Percentiles rank a stretch among this genome's conserved stretches.
Conservation (phyloP, 2,329 filamentous ascomycete species). For the Colletotrichum neosansevieriae region DNA sequence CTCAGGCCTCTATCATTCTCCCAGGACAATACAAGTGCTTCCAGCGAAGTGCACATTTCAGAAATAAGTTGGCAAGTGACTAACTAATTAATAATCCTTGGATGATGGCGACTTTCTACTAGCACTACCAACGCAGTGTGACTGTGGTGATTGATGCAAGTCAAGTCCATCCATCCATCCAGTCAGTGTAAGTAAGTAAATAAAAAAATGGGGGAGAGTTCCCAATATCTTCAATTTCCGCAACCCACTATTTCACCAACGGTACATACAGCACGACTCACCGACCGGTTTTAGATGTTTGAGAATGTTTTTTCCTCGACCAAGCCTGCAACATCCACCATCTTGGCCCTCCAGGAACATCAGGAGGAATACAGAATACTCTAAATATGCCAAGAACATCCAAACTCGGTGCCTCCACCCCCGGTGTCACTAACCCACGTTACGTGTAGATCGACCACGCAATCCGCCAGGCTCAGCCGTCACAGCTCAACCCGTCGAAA, state of each 20-base stretch:
- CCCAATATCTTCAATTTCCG: not conserved
- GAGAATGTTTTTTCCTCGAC: not conserved
- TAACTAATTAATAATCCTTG: too few species aligned
- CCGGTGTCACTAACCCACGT: slow-evolving; percentile 20
- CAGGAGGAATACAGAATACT: not conserved
- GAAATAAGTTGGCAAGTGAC: too few species aligned
- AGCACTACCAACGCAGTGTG: too few species aligned
- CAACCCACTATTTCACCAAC: not conserved
- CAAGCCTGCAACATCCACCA: not conserved
- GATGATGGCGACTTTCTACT: too few species aligned
- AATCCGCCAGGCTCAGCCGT: slow-evolving; percentile 20
- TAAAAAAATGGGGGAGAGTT: too few species aligned
- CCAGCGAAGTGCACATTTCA: too few species aligned
- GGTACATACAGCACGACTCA: not conserved
- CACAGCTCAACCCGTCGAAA: slow-evolving; percentile 24
- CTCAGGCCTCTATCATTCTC: too few species aligned
- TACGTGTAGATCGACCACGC: slow-evolving; percentile 24
- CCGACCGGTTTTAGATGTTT: not conserved
- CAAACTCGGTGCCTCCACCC: not conserved
- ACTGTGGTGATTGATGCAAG: too few species aligned
- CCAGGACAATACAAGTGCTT: too few species aligned
- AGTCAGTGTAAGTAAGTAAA: too few species aligned
- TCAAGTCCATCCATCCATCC: too few species aligned
- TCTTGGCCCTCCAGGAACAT: slow-evolving; percentile 22
- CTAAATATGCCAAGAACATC: slow-evolving; percentile 2